Evolutionary conservation across 2,329 filamentous ascomycete genomes (phyloP), one percentile per base, ranked within the genome.

Genomic region (Hymenoscyphus fructigenus): DNA sequence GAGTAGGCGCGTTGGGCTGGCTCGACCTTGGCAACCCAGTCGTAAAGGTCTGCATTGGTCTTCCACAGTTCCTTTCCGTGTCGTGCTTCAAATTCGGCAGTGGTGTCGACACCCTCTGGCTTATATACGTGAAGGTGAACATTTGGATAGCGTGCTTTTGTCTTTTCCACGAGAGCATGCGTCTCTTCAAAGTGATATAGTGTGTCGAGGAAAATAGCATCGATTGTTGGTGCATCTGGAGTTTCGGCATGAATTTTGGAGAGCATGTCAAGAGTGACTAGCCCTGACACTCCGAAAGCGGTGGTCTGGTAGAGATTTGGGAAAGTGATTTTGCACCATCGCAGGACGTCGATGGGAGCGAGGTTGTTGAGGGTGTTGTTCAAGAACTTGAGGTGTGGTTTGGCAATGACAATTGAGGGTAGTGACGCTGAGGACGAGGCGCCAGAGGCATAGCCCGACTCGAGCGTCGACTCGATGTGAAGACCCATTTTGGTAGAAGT

Each of bases 11-110:
- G 88, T 80, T 97, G 89, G 63, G 93, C 92, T 17, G 95, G 95
- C 83, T 99, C 95, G 59, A 99, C 95, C 83, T 99, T 99, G 80
- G 93, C 95, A 68, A 95, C 84, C 84, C 92, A 98, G 84, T 99
- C 95, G 80, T 99, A 99, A 74, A 94, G 85, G 75, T 97, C 91
- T 59, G 93, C 85, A 69, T 95, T 90, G 36, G 83, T 86, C 76
- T 97, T 91, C 88, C 93, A 99, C 58, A 98, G 82, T 70, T 87
- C 86, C 76, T 89, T 83, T 74, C 95, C 95, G 76, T 97, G 92
- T 74, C 87, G 89, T 67, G 85, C 82, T 76, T 92, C 90, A 75
- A 99, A 97, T 69, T 96, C 89, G 60, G 85, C 85, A 20, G 85
- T 84, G 0, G 85, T 93, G 63, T 90, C 85, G 73, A 86, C 85